phyloP scores from a whole-genome alignment of 306 rosid species.

The Casuarina equisetifolia region DNA sequence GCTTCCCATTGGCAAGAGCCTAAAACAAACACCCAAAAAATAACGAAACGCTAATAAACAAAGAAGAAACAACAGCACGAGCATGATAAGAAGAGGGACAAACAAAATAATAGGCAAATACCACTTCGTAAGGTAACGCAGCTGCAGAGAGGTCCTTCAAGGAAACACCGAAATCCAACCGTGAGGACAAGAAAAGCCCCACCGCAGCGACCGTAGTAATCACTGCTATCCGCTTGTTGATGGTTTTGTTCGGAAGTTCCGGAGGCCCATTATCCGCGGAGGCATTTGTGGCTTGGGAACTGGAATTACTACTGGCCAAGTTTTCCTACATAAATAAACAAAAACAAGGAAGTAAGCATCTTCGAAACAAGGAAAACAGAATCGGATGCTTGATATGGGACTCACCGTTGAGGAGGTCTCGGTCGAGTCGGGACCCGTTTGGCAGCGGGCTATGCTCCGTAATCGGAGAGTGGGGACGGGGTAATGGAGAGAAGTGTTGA shows the following conservation, averaged over 20 bases:
- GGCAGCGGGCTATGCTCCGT: conserved; percentile 56
- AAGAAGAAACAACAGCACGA: conserved; percentile 1
- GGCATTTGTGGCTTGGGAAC: conserved; percentile 39
- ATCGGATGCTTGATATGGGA: not conserved
- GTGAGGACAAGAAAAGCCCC: conserved; percentile 61
- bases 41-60: conserved; percentile 19
- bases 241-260: conserved; percentile 58
- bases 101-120: conserved; percentile 13
- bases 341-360: not conserved
- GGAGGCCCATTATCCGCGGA: conserved; percentile 37
- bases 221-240: conserved; percentile 60
- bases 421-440: conserved; percentile 46
- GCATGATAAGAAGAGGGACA: not conserved
- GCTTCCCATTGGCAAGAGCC: conserved; percentile 97
- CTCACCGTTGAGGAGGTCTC: conserved; percentile 54
- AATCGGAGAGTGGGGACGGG: conserved; percentile 35
- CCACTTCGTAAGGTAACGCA: conserved; percentile 93
- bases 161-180: conserved; percentile 93
- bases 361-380: not conserved
- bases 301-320: conserved; percentile 24
- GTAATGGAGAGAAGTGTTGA: conserved; percentile 20
- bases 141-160: conserved; percentile 76
- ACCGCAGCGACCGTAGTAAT: conserved; percentile 74
- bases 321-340: conserved; percentile 37
- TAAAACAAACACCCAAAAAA: conserved; percentile 26